Percentiles rank a stretch among this genome's conserved stretches.
Evolutionary conservation across 495 filamentous ascomycete species (phyloP).

Genomic region (Xylaria nigripes): DNA sequence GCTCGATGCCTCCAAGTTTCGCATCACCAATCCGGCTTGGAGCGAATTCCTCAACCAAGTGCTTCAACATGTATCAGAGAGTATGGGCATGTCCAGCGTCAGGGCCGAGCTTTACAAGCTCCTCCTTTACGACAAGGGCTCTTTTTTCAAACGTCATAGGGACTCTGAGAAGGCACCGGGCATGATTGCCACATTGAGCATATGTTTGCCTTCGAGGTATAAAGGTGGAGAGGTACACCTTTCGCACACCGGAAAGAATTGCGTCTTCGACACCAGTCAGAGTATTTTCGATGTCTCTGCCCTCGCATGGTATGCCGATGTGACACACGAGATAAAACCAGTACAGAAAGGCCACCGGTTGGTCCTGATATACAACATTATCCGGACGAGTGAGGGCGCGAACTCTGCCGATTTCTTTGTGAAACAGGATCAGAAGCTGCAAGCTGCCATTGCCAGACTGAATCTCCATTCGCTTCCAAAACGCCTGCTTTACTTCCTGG

Average conservation of each 20-base stretch:
- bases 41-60: background rate
- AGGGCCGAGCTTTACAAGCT: conserved; percentile 24
- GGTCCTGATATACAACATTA: conserved; percentile 45
- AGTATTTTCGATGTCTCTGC: conserved; percentile 30
- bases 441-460: background rate
- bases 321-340: conserved; percentile 40
- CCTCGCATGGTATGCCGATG: conserved; percentile 42
- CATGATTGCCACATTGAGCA: conserved; percentile 39
- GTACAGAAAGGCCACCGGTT: conserved; percentile 39
- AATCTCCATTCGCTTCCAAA: background rate
- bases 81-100: background rate
- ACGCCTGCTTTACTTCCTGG: conserved; percentile 31
- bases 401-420: conserved; percentile 28
- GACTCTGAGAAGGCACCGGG: conserved; percentile 48
- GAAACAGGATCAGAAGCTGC: background rate
- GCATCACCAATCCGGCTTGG: conserved; percentile 35
- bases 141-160: conserved; percentile 43
- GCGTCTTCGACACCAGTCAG: conserved; percentile 25
- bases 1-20: conserved; percentile 32
- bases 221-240: conserved; percentile 39
- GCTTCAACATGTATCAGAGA: background rate
- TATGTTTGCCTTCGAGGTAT: conserved; percentile 42
- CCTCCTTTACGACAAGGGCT: conserved; percentile 45
- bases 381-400: conserved; percentile 18
- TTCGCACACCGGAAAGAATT: conserved; percentile 2